Evolutionary conservation across 2,329 filamentous ascomycete species (phyloP), one percentile per base, ranked within the genome.

Genomic region (Leptosphaerulina australis): DNA sequence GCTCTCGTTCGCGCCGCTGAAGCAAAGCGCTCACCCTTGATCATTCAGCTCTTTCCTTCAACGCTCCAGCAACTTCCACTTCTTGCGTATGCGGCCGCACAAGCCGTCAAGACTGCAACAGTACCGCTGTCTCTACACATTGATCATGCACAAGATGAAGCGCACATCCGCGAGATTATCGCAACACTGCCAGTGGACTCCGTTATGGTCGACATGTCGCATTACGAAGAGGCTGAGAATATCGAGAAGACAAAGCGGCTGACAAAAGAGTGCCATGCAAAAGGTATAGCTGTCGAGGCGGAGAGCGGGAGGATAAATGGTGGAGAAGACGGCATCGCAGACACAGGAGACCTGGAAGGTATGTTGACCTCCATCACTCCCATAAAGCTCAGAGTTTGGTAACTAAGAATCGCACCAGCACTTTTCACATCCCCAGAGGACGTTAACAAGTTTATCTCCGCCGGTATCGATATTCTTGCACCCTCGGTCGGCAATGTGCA

Each of bases 121-220:
- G 75, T 77, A 0, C 76, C 76, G 0, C 64, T 78, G 4, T 73
- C 74, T 2, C 56, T 79, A n/a, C 76, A 79, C 59, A 74, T 79
- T 58, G 76, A 79, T 47, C 76, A 79, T 53, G 76, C 76, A 2
- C 76, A 78, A 49, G 68, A 76, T 58, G 73, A 72, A 2, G 73
- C 70, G 3, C 68, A 78, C 24, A 75, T 77, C 44, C 69, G 70
- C 53, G 63, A 64, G 25, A 76, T 76, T 20, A 71, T 72, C 4
- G 56, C 63, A 5, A 78, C 83, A n/a, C 77, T 81, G 4, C 74
- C 74, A 2, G 89, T 89, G 59, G 87, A 90, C 70, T 83, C 80
- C 55, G 88, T 90, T 67, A 90, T 90, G 87, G 83, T 90, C 0
- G 87, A 90, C 68, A 90, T 90, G 86, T 84, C 80, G 47, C 86